phyloP scores from a whole-genome alignment of 352 stramenopile genomes.

The Globisporangium paroecandrum region DNA sequence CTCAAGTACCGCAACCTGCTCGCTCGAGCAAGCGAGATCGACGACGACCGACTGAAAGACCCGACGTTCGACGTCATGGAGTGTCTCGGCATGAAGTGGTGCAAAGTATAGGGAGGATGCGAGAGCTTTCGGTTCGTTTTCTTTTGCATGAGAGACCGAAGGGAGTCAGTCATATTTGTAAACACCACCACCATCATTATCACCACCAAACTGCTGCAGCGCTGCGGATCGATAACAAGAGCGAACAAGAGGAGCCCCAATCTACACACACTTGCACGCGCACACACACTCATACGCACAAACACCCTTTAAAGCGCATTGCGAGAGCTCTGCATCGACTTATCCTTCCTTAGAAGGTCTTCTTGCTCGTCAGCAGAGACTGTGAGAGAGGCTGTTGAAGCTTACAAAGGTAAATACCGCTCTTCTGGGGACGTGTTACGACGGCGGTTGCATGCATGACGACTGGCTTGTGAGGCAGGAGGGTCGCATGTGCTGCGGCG shows the following conservation, averaged over 20 bases:
- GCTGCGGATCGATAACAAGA: not conserved
- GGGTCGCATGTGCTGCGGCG: not conserved
- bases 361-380: not conserved
- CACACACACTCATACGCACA: not conserved
- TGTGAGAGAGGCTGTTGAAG: not conserved
- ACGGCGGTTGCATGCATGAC: not conserved
- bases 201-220: not conserved
- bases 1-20: conserved; percentile 36
- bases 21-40: conserved; percentile 23
- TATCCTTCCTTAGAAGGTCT: not conserved
- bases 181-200: not conserved
- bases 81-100: conserved; percentile 27
- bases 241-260: not conserved
- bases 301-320: not conserved
- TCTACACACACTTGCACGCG: not conserved
- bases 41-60: conserved; percentile 25
- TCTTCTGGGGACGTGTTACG: not conserved
- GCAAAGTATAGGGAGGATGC: conserved; percentile 16
- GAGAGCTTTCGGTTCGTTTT: not conserved
- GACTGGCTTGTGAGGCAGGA: not conserved
- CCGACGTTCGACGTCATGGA: conserved; percentile 35
- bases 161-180: not conserved
- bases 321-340: not conserved
- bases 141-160: not conserved
- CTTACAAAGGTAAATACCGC: not conserved